Evolutionary conservation across 257 asterid species (phyloP).

Genomic region (Perilla frutescens): DNA sequence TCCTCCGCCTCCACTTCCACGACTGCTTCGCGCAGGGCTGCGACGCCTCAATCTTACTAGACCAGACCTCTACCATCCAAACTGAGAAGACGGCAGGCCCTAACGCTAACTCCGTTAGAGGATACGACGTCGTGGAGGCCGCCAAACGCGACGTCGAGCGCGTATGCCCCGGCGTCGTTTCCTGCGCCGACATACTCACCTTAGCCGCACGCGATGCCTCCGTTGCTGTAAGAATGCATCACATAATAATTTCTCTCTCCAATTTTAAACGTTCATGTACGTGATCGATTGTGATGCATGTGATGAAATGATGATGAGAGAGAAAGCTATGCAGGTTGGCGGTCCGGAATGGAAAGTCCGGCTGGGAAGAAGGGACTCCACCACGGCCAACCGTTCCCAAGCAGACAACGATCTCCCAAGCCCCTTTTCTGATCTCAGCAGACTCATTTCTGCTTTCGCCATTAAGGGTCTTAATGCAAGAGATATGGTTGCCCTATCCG

Average conservation of each 20-base stretch:
- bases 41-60: constrained; percentile 51
- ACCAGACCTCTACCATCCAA: constrained; percentile 40
- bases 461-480: constrained; percentile 38
- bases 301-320: no score
- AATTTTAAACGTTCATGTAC: no score
- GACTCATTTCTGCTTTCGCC: constrained; percentile 35
- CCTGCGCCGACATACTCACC: constrained; percentile 55
- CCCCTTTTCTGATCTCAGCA: constrained; percentile 24
- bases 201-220: constrained; percentile 58
- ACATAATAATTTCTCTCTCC: no score
- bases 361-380: constrained; percentile 54
- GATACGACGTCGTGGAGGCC: constrained; percentile 47
- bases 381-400: constrained; percentile 38
- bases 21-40: constrained; percentile 61
- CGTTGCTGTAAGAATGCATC: constrained; percentile 35
- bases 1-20: constrained; percentile 57
- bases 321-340: constrained; percentile 40
- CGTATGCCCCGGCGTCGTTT: constrained; percentile 50
- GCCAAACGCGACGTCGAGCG: constrained; percentile 50
- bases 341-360: constrained; percentile 52
- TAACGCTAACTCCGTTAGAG: constrained; percentile 43
- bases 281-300: no score
- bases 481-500: constrained; percentile 57
- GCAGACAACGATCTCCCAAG: constrained; percentile 47
- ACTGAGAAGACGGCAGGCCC: constrained; percentile 49